Conservation (phyloP, 257 asterid genomes). For the Ballota nigra region DNA sequence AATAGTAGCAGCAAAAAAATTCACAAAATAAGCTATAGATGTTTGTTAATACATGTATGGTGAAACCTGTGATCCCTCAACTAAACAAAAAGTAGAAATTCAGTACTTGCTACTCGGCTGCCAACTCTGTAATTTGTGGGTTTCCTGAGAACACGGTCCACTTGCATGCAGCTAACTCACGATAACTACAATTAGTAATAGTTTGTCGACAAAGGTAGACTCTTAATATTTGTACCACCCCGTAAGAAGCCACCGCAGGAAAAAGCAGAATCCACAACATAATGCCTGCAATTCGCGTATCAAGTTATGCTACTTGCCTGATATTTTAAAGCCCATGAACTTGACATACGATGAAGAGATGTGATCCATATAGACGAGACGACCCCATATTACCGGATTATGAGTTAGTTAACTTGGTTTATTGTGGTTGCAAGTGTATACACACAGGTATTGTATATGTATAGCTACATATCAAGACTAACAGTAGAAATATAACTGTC, state of each 20-base stretch:
- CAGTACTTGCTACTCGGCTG: neutral
- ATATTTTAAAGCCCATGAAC: no score
- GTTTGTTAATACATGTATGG: neutral
- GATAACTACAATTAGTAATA: neutral
- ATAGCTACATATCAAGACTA: neutral
- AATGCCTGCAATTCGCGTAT: slow-evolving; percentile 45
- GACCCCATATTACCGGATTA: no score
- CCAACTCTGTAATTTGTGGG: neutral
- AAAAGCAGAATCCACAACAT: slow-evolving; percentile 76
- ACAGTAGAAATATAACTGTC: neutral
- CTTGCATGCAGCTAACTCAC: neutral
- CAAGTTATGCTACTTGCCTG: slow-evolving; percentile 5
- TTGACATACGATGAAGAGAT: no score
- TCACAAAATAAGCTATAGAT: neutral
- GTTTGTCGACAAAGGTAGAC: neutral
- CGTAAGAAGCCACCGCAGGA: slow-evolving; percentile 77
- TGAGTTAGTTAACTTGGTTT: neutral
- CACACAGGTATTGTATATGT: neutral
- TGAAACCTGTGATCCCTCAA: neutral
- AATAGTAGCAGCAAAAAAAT: neutral
- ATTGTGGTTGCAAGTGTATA: neutral
- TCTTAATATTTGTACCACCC: slow-evolving; percentile 81
- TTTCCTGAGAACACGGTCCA: neutral
- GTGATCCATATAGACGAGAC: no score
- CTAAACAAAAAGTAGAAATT: slow-evolving; percentile 6